Evolutionary conservation across 2,329 filamentous ascomycete genomes (phyloP).

Genomic region (Hypoxylon sp.): DNA sequence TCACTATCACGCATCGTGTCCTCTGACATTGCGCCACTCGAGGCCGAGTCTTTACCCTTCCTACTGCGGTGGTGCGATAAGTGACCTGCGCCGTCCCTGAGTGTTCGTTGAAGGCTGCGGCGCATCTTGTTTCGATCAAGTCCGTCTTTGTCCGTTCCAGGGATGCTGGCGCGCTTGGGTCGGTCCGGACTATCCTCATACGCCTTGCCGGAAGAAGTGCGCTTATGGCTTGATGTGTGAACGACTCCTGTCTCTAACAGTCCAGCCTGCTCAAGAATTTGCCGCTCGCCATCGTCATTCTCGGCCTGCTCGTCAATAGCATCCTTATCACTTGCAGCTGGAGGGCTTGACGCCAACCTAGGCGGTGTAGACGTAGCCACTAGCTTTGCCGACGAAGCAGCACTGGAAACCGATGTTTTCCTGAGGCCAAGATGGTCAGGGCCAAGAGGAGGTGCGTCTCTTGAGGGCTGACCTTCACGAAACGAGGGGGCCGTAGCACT

Average conservation of each 20-base stretch:
- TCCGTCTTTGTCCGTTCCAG: slow-evolving; percentile 52
- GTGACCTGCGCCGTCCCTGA: slow-evolving; percentile 79
- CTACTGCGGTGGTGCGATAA: slow-evolving; percentile 74
- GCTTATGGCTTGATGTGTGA: slow-evolving; percentile 53
- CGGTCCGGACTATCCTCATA: slow-evolving; percentile 52
- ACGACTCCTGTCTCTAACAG: slow-evolving; percentile 60
- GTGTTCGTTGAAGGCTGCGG: slow-evolving; percentile 86
- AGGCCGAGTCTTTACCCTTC: slow-evolving; percentile 77
- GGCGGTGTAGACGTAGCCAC: slow-evolving; percentile 47
- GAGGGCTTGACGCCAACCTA: slow-evolving; percentile 43
- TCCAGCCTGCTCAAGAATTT: slow-evolving; percentile 72
- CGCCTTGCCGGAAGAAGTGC: slow-evolving; percentile 51
- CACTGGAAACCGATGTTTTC: slow-evolving; percentile 55
- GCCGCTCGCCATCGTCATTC: slow-evolving; percentile 72
- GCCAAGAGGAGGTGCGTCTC: slow-evolving; percentile 51
- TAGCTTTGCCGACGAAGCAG: slow-evolving; percentile 50
- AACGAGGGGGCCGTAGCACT: slow-evolving; percentile 50
- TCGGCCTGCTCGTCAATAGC: slow-evolving; percentile 52
- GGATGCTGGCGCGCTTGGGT: slow-evolving; percentile 48
- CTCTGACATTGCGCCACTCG: slow-evolving; percentile 62
- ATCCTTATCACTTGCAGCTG: slow-evolving; percentile 43
- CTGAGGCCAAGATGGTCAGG: slow-evolving; percentile 48
- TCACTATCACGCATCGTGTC: slow-evolving; percentile 63
- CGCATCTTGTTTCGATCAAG: slow-evolving; percentile 74
- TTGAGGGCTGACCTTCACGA: slow-evolving; percentile 51